phyloP scores from a whole-genome alignment of 176 grass and related monocot species.

The Oryza glumipatula region DNA sequence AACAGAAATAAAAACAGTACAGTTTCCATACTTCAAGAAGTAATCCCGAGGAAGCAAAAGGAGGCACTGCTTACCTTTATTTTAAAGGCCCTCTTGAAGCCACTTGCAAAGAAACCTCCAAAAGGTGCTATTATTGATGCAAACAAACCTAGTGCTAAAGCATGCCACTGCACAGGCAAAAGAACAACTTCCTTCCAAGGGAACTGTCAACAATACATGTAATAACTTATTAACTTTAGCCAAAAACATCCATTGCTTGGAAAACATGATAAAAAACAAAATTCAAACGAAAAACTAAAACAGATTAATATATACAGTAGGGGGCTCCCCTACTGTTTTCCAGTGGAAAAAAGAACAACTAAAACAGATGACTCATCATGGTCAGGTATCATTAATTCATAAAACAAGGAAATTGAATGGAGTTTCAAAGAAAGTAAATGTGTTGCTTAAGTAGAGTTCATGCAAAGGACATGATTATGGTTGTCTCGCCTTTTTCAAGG shows the following conservation, averaged over 20 bases:
- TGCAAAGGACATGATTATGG: conserved; percentile 1
- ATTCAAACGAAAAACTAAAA: background rate
- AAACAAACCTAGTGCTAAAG: conserved; percentile 93
- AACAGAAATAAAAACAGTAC: conserved; percentile 19
- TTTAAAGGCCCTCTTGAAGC: conserved; percentile 98
- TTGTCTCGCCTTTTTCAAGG: conserved; percentile 7
- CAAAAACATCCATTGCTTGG: conserved; percentile 24
- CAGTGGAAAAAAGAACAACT: background rate
- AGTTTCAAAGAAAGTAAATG: background rate
- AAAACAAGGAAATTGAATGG: background rate
- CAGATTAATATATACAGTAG: background rate
- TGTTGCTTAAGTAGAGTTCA: conserved; percentile 9
- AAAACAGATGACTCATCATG: background rate
- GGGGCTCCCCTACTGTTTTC: too few species aligned
- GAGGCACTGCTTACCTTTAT: conserved; percentile 69
- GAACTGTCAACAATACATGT: conserved; percentile 63
- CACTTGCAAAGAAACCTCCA: conserved; percentile 99
- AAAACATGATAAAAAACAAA: background rate
- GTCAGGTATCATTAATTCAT: background rate
- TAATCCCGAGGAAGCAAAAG: conserved; percentile 14
- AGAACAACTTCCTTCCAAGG: conserved; percentile 84
- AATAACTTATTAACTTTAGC: conserved; percentile 16
- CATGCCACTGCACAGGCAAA: conserved; percentile 98
- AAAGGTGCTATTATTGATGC: conserved; percentile 99
- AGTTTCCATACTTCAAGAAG: conserved; percentile 2